These are phyloP conservation scores for Xerocomellus dryophilus DNA, from an alignment of 768 basidiomycete species.

Conservation along the genomic window DNA sequence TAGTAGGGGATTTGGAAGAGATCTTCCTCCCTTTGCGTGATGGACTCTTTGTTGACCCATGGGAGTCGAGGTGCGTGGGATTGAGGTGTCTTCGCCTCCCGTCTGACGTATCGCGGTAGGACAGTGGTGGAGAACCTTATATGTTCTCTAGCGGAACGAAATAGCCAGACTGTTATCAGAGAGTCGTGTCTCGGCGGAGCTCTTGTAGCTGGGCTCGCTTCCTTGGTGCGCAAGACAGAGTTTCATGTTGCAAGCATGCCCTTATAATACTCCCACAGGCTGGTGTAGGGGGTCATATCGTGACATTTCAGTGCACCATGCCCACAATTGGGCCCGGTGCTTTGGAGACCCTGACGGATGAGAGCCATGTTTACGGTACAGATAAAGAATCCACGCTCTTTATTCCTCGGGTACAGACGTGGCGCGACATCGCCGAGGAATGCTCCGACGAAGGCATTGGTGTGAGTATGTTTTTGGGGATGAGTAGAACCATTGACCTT, in stretches of 20 bases:
- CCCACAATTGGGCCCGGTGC: slow-evolving; percentile 74
- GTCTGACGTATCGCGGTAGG: slow-evolving; percentile 36
- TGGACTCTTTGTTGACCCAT: slow-evolving; percentile 75
- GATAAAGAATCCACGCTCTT: slow-evolving; percentile 86
- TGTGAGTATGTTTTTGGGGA: slow-evolving; percentile 84
- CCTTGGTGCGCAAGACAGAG: slow-evolving; percentile 50
- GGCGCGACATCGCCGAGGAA: slow-evolving; percentile 83
- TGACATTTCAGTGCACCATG: slow-evolving; percentile 66
- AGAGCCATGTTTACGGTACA: slow-evolving; percentile 71
- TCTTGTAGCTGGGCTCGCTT: slow-evolving; percentile 65
- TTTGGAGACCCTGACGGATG: slow-evolving; percentile 53
- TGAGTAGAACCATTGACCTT: slow-evolving; percentile 76
- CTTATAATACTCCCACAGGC: slow-evolving; percentile 37
- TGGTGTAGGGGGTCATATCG: slow-evolving; percentile 73
- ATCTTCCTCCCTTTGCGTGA: slow-evolving; percentile 76
- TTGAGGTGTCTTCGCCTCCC: not conserved
- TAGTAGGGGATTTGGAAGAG: slow-evolving; percentile 90
- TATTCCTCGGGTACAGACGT: slow-evolving; percentile 69
- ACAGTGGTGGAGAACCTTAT: slow-evolving; percentile 65
- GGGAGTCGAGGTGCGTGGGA: slow-evolving; percentile 57
- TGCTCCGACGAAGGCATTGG: slow-evolving; percentile 88
- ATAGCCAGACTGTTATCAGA: slow-evolving; percentile 43
- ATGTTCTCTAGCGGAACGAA: slow-evolving; percentile 58
- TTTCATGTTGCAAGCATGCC: slow-evolving; percentile 12
- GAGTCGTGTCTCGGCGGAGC: slow-evolving; percentile 78